Conservation (phyloP, 2,329 filamentous ascomycete genomes). For the Hypocreales sp. region DNA sequence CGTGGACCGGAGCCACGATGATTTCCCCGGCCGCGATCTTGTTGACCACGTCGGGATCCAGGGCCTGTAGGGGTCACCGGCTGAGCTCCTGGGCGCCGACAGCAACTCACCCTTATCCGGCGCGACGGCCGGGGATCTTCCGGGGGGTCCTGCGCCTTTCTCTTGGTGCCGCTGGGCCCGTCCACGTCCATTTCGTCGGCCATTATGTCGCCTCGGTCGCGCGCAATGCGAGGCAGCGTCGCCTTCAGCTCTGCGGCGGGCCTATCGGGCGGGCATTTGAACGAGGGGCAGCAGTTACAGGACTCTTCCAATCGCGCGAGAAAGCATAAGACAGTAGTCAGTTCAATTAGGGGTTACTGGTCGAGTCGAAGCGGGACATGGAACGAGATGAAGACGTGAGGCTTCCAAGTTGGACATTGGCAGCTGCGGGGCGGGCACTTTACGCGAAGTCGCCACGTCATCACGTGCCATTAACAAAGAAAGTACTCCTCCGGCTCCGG, state of each 20-base stretch:
- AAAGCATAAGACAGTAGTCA: too few species aligned
- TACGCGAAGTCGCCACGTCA: constrained; percentile 3
- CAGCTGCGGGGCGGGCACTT: background rate
- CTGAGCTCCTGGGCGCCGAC: background rate
- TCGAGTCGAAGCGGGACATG: too few species aligned
- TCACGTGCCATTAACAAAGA: too few species aligned
- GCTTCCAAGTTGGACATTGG: background rate
- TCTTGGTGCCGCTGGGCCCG: constrained; percentile 24
- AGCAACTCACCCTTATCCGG: constrained; percentile 30
- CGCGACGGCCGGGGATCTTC: constrained; percentile 24
- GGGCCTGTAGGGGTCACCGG: constrained; percentile 37
- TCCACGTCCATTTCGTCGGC: constrained; percentile 29
- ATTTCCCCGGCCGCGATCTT: constrained; percentile 98
- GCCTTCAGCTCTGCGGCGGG: background rate
- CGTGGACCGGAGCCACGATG: constrained; percentile 91
- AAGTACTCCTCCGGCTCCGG: too few species aligned
- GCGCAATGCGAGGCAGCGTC: too few species aligned
- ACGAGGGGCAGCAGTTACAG: too few species aligned
- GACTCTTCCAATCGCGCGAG: too few species aligned
- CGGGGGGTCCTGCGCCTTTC: constrained; percentile 26
- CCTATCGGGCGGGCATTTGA: too few species aligned
- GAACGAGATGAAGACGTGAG: too few species aligned
- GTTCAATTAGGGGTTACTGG: too few species aligned
- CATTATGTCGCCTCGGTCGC: constrained; percentile 11
- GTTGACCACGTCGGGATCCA: constrained; percentile 89